Evolutionary conservation across 169 alveolate genomes (phyloP), one percentile per base, ranked within the genome.

Genomic region (Cryptosporidium andersoni): DNA sequence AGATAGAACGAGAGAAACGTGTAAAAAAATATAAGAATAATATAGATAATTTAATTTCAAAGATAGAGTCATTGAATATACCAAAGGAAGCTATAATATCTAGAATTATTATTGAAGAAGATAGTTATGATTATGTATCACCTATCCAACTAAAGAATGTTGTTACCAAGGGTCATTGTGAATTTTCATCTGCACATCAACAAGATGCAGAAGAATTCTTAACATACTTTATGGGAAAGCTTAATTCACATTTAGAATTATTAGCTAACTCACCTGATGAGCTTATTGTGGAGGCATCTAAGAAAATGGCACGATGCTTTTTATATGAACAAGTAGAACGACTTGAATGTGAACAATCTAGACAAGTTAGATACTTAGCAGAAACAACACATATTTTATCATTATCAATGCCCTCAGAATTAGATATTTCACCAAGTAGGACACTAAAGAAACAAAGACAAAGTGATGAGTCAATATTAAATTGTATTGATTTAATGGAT

Each of bases 151-250:
- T 74, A 9, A 74, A 74, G 40, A 56, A 11, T 6, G 60, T 62
- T 7, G 34, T 74, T 34, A 40, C 85, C 37, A 82, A 82, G 48
- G 92, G 91, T 14, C 55, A 85, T 66, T 65, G 90, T 40, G 90
- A 88, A 53, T 91, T 91, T 56, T 88, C 92, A 12, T 63, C 94
- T 25, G 82, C 91, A 58, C 81, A 85, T 14, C 94, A 91, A 65
- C 94, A 91, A 74, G 94, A 91, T 80, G 90, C 94, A 11, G 89
- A 81, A 39, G 94, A 91, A 81, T 91, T 82, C 34, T 74, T 74
- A 14, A 36, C 85, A 6, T 74, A 58, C 36, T 51, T 74, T 4
- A 48, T 47, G 12, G 85, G 60, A 9, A 74, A 47, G 51, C 62
- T 74, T 8, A 14, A 52, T 43, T 66, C 16, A 16, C 52, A 74